Conservation (phyloP, 2,329 filamentous ascomycete species). For the Arthroderma sp. region DNA sequence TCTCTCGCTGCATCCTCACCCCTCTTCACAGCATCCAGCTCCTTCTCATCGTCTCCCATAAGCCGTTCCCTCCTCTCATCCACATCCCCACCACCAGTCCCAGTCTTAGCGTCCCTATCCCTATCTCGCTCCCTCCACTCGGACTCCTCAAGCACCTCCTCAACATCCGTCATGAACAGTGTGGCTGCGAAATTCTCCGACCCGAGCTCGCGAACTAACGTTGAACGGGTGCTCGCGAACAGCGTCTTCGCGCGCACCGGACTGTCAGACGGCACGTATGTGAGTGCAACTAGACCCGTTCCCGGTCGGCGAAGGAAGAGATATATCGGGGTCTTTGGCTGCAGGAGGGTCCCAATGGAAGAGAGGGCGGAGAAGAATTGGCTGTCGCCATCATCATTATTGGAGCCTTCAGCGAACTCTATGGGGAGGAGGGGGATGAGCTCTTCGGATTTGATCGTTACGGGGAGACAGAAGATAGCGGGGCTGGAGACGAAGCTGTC, state of each 20-base stretch:
- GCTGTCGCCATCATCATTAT: slow-evolving; percentile 16
- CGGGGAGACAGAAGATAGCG: slow-evolving; percentile 32
- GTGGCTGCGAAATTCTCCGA: slow-evolving; percentile 46
- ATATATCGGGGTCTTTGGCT: slow-evolving; percentile 45
- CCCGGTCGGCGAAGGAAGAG: slow-evolving; percentile 42
- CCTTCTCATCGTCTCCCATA: slow-evolving; percentile 49
- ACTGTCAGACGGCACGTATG: slow-evolving; percentile 50
- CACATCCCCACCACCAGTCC: slow-evolving; percentile 9
- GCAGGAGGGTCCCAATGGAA: slow-evolving; percentile 38
- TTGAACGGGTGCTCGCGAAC: slow-evolving; percentile 50
- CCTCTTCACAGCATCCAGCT: slow-evolving; percentile 43
- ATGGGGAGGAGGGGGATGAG: slow-evolving; percentile 29
- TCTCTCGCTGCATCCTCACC: slow-evolving; percentile 45
- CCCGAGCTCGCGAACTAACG: slow-evolving; percentile 47
- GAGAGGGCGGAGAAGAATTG: slow-evolving; percentile 40
- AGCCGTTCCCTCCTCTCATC: slow-evolving; percentile 33
- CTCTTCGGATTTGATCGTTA: slow-evolving; percentile 32
- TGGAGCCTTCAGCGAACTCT: slow-evolving; percentile 17
- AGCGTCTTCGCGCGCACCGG: slow-evolving; percentile 53
- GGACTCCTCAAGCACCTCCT: slow-evolving; percentile 41
- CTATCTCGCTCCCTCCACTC: slow-evolving; percentile 43
- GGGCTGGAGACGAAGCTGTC: slow-evolving; percentile 27
- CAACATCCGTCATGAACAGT: slow-evolving; percentile 46
- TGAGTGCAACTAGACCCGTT: slow-evolving; percentile 40
- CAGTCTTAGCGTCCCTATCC: slow-evolving; percentile 21